Evolutionary conservation across 148 eudicot species (phyloP), one percentile per base, ranked within the genome.

Genomic region (Spergularia marina): DNA sequence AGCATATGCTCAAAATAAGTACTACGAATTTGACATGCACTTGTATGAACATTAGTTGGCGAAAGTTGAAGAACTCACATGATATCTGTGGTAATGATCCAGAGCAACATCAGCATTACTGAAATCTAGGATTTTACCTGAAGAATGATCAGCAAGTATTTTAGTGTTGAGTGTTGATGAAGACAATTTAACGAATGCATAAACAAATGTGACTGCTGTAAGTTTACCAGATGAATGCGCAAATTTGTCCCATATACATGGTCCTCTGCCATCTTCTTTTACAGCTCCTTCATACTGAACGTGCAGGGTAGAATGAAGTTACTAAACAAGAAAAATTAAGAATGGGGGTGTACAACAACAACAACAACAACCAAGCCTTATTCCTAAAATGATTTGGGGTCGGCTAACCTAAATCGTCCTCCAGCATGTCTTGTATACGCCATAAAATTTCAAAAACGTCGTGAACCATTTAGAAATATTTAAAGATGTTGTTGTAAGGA

Each of bases 31-130:
- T 59, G 63, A 16, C 1, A 56, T 56, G 60, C n/a, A 6, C 5
- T 20, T 57, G 7, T 39, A 23, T 11, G 51, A 65, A 69, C 20
- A 51, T 67, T 20, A 41, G 16, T 36, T 15, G 16, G 13, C 0
- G 2, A 2, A 64, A 7, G 7, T 13, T 3, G 20, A 40, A 39
- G 4, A 13, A 12, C 91, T 74, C 86, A 89, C 98, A 0, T 63
- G 49, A 75, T 83, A 95, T 5, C 76, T 86, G 73, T 92, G 94
- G 74, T 95, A 95, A 18, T 95, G 91, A 75, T 95, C 86, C 9
- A 70, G 82, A 15, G 98, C 85, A 18, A 88, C 90, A 83, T 95
- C 98, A 15, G 94, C 98, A 69, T 92, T 95, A 64, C 98, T 92
- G 55, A 86, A 87, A 88, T 95, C 98, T 23, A 77, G 10, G 4